Conservation (phyloP, 2,329 filamentous ascomycete species). For the Anisogramma anomala region DNA sequence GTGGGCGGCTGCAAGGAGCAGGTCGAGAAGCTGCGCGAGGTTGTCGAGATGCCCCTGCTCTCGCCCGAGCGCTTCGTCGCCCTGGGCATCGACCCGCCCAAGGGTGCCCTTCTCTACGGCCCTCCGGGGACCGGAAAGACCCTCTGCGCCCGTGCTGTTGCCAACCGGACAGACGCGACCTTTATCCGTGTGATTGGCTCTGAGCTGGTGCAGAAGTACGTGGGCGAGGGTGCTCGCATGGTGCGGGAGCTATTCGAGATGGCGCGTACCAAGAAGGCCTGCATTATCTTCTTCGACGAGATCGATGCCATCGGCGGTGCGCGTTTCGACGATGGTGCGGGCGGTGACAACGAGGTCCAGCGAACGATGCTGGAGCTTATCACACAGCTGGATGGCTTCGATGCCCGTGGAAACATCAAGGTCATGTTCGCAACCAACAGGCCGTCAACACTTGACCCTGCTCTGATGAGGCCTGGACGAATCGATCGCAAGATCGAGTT, state of each 20-base stretch:
- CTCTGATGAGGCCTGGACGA: slow-evolving; percentile 90
- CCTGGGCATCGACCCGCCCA: slow-evolving; percentile 97
- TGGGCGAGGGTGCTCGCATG: slow-evolving; percentile 96
- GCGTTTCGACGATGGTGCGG: slow-evolving; percentile 91
- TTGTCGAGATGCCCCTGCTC: slow-evolving; percentile 94
- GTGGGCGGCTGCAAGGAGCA: slow-evolving; percentile 99
- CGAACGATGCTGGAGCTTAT: slow-evolving; percentile 97
- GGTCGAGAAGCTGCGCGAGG: slow-evolving; percentile 96
- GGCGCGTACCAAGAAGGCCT: slow-evolving; percentile 98
- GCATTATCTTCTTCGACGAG: slow-evolving; percentile 99
- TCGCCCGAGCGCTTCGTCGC: slow-evolving; percentile 96
- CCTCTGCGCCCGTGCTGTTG: slow-evolving; percentile 90
- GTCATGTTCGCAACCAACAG: slow-evolving; percentile 99
- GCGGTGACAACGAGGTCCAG: slow-evolving; percentile 95
- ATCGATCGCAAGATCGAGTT: slow-evolving; percentile 99
- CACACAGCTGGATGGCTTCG: slow-evolving; percentile 92
- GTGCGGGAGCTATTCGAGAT: slow-evolving; percentile 98
- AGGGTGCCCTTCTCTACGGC: slow-evolving; percentile 91
- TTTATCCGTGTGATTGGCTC: slow-evolving; percentile 98
- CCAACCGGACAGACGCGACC: slow-evolving; percentile 94
- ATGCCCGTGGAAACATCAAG: slow-evolving; percentile 95
- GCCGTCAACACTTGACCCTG: slow-evolving; percentile 90
- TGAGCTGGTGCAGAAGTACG: slow-evolving; percentile 97
- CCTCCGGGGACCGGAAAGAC: slow-evolving; percentile 99
- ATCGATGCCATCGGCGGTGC: slow-evolving; percentile 93